Percentiles rank a stretch among this genome's conserved stretches.
These are phyloP conservation scores for Nannochloropsis gaditana DNA, from an alignment of 108 stramenopile species.

Conservation along the genomic window DNA sequence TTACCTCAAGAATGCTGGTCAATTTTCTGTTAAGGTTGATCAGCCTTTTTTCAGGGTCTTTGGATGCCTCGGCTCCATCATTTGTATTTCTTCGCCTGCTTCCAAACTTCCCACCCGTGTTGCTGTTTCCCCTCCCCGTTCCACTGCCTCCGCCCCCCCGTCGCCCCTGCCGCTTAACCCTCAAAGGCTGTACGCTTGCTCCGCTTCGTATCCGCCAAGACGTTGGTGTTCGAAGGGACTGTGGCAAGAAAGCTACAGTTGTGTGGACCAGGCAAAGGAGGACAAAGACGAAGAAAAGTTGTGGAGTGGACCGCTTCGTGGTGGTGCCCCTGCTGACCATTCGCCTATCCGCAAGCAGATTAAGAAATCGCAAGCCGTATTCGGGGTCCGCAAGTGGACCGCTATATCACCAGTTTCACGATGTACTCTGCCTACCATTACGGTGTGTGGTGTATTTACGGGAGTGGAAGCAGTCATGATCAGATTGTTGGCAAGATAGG, in stretches of 20 bases:
- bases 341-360: too few species aligned
- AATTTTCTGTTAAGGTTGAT: conserved; percentile 17
- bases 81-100: neutral
- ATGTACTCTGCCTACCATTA: too few species aligned
- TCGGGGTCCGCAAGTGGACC: too few species aligned
- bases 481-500: too few species aligned
- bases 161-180: neutral
- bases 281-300: neutral
- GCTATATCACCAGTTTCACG: too few species aligned
- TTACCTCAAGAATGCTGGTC: conserved; percentile 17
- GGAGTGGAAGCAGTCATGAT: too few species aligned
- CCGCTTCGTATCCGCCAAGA: conserved; percentile 17
- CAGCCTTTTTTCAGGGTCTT: neutral
- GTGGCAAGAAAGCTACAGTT: neutral
- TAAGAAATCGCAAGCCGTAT: too few species aligned
- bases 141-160: neutral
- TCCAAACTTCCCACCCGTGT: neutral
- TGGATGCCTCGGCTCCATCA: conserved; percentile 5
- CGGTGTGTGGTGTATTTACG: too few species aligned
- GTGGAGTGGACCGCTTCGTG: neutral
- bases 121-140: neutral
- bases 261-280: conserved; percentile 19
- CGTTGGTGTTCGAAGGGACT: neutral
- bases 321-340: neutral
- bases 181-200: neutral